Base-by-base conservation (phyloP, 2,329 filamentous ascomycete genomes). In the Colletotrichum eleusines region DNA sequence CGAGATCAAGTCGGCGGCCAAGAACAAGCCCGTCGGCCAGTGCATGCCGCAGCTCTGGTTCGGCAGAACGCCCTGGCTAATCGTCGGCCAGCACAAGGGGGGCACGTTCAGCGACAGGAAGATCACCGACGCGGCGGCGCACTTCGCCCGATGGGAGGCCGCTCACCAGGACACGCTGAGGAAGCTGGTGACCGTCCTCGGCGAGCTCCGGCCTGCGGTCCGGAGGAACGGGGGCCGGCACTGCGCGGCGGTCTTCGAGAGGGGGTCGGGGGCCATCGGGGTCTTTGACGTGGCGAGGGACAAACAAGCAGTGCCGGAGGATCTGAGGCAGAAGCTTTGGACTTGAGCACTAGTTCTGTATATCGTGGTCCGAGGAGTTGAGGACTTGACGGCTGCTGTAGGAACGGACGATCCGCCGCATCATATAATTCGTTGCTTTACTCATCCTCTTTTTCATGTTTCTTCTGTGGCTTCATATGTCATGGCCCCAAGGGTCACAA, bases 21-120 rank as follows among this genome's bases (percentile, higher is more conserved):
- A 11, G 8, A 3, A 6, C 4, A 72, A 42, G 40, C 11, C 0
- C 28, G 50, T 1, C 14, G 28, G 26, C 5, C 1, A n/a, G 6
- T 66, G 5, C 28, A 33, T 78, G 0, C 69, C 75, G 0, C 76
- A 78, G 66, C 73, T 77, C 9, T 79, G 77, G 77, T 76, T 78
- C 31, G 76, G 77, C 6, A 74, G 77, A 6, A 77, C 76, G 5
- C 72, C 72, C 0, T 75, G 73, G 42, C 60, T 79, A 3, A 76
- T 78, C 11, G 60, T 50, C 0, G 76, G 74, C 9, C 26, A 46
- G 0, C 76, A 78, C 60, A 16, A 4, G 1, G 8, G 74, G 0
- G 76, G 76, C 5, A 60, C 53, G 1, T 75, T 76, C 26, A 5
- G 61, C 18, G 12, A 66, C 5, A 70, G 72, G 2, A 60, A 38